Base-by-base conservation (phyloP, 192 early-diverging fungal genomes). In the Radiomyces spectabilis region DNA sequence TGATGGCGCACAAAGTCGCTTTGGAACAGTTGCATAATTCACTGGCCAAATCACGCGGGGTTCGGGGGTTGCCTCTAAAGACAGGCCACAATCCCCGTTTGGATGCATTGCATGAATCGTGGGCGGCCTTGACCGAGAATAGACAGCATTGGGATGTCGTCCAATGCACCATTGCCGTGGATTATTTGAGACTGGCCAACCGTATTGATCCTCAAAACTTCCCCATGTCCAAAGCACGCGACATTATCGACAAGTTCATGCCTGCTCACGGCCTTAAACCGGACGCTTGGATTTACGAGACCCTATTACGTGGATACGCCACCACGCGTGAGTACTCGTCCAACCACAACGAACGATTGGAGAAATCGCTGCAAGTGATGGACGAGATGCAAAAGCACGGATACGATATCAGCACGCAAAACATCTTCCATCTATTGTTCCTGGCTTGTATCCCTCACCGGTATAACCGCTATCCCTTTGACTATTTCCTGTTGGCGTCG, bases 361-460 rank as follows among this genome's bases (percentile, higher is more conserved):
- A 70, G 16, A 65, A 57, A 41, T 21, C 57, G 0, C 25, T 70
- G 42, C 47, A 48, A 7, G 26, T 64, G 15, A 26, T 70, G 4
- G 24, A 40, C 18, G 27, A 30, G 15, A 70, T 70, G 68, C 41
- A 64, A 18, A 49, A 44, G 0, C 48, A 38, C 10, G 57, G 61
- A 2, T 21, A 57, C 24, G n/a, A 60, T 5, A 61, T 39, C 26
- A 39, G 33, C n/a, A 48, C 49, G 12, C 61, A 54, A 7, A 24
- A 40, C 5, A 52, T 38, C 19, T 70, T 70, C 47, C 61, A 64
- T 18, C 42, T 53, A 4, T 53, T 70, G 12, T 56, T 63, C 42
- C 31, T 55, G 30, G 68, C 68, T 6, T 70, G 68, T 31, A 13
- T 64, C 29, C 68, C 68, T 34, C 56, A 70, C 29, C 37, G 16